phyloP scores from a whole-genome alignment of 1,139 yeast species.

The Saccharomyces hybrid region DNA sequence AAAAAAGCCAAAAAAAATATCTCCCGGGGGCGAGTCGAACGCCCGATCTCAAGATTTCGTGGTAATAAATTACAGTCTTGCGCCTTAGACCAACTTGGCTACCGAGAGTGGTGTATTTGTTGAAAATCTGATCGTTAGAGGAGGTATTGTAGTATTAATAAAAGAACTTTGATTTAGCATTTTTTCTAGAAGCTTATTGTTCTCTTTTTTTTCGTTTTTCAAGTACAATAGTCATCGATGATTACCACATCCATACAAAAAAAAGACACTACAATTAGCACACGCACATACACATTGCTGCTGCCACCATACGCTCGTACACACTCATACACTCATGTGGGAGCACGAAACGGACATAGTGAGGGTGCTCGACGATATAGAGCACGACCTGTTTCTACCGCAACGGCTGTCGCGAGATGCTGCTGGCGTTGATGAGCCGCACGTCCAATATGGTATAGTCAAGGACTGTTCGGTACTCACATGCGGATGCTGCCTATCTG shows the following conservation, averaged over 20 bases:
- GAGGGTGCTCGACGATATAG: slow-evolving; percentile 17
- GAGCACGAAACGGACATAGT: not conserved
- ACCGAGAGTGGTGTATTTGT: slow-evolving; percentile 8
- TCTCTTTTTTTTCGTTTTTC: not conserved
- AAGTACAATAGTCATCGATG: not conserved
- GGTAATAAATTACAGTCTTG: slow-evolving; percentile 22
- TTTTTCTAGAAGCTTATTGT: no score
- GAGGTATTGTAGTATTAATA: not conserved
- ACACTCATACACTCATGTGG: not conserved
- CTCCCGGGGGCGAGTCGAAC: slow-evolving; percentile 27
- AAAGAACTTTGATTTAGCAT: not conserved
- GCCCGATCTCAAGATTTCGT: slow-evolving; percentile 24
- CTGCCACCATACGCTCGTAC: not conserved
- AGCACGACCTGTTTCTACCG: slow-evolving; percentile 24
- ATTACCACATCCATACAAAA: not conserved
- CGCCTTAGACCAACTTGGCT: slow-evolving; percentile 29
- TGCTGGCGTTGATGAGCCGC: slow-evolving; percentile 2
- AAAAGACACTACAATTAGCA: not conserved
- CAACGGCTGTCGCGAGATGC: slow-evolving; percentile 8
- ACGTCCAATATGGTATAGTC: slow-evolving; percentile 15
- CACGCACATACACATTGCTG: not conserved
- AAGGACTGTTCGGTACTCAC: slow-evolving; percentile 49
- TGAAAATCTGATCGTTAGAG: not conserved
- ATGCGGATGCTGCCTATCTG: slow-evolving; percentile 70
- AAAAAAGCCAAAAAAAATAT: slow-evolving; percentile 7